Evolutionary conservation across 306 rosid species (phyloP).

Genomic region (Vachellia collinsii): DNA sequence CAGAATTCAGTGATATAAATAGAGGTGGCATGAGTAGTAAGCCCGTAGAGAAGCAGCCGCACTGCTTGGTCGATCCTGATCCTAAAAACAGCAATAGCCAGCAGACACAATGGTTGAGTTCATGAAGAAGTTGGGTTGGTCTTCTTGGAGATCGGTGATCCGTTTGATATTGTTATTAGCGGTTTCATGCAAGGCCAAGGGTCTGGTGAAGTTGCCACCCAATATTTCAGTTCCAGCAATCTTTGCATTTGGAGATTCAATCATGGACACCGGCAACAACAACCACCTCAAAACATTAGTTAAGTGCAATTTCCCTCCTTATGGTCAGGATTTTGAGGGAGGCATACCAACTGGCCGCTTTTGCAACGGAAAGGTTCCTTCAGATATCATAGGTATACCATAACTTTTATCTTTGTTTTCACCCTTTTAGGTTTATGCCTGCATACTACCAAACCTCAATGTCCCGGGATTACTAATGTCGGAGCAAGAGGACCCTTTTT

Average conservation of each 20-base stretch:
- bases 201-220: conserved; percentile 44
- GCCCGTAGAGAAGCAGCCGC: not conserved
- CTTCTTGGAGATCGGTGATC: not conserved
- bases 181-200: conserved; percentile 18
- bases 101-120: not conserved
- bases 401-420: not conserved
- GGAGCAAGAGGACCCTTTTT: not conserved
- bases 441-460: not conserved
- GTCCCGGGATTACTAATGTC: not conserved
- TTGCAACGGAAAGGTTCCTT: conserved; percentile 50
- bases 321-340: conserved; percentile 43
- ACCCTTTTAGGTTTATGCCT: not conserved
- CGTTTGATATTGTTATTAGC: conserved; percentile 11
- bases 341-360: conserved; percentile 46
- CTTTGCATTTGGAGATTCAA: conserved; percentile 75
- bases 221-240: conserved; percentile 58
- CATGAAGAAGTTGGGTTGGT: not conserved
- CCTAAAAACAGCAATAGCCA: not conserved
- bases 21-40: not conserved
- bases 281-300: conserved; percentile 30
- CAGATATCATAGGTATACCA: conserved; percentile 42
- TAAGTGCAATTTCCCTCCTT: conserved; percentile 46
- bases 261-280: conserved; percentile 82
- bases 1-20: not conserved
- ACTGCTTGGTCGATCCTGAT: not conserved